Conservation (phyloP, 176 grass and related monocot species). For the Carex kokanica region DNA sequence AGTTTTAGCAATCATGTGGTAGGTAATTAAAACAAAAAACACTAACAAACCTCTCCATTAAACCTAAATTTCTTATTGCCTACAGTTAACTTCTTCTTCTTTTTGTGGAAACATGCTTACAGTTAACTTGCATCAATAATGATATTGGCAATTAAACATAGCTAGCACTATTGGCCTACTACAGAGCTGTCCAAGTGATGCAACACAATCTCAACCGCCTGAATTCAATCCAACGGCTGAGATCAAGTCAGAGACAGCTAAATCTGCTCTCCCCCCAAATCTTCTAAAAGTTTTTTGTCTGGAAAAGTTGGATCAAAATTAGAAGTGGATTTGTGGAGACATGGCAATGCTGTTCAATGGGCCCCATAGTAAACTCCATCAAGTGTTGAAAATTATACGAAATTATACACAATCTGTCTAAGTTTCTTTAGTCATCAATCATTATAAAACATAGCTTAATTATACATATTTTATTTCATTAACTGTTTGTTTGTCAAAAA, state of each 20-base stretch:
- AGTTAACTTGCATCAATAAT: no score
- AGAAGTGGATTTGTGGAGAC: constrained; percentile 14
- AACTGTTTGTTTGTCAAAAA: no score
- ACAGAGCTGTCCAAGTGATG: neutral
- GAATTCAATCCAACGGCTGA: neutral
- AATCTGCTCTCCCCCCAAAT: neutral
- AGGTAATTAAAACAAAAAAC: no score
- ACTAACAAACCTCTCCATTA: no score
- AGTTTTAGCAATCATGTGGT: no score
- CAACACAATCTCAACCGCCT: neutral
- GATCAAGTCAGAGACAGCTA: neutral
- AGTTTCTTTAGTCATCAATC: no score
- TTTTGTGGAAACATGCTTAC: no score
- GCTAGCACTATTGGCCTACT: neutral
- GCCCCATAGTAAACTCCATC: neutral
- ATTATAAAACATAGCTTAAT: no score
- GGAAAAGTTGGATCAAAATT: constrained; percentile 20
- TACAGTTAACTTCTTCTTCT: no score
- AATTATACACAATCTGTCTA: no score
- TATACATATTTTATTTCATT: no score
- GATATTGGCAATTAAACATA: neutral
- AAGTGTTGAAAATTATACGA: neutral
- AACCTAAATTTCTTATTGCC: no score
- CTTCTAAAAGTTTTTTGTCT: constrained; percentile 16
- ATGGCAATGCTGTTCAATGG: neutral